phyloP scores from a whole-genome alignment of 2,329 filamentous ascomycete species.

The Cytospora chrysosperma region DNA sequence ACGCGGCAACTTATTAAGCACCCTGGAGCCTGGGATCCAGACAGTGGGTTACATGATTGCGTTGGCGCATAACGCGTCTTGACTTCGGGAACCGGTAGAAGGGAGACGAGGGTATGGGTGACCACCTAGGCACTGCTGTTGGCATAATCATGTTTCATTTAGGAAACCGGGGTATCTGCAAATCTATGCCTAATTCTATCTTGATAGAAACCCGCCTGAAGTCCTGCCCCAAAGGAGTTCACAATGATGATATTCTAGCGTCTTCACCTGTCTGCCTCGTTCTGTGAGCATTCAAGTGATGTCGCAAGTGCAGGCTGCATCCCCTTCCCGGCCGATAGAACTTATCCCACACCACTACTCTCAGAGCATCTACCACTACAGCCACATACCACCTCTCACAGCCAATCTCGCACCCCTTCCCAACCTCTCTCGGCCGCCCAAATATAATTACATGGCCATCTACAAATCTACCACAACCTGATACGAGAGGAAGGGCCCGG shows the following conservation, averaged over 20 bases:
- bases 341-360: too few relatives aligned
- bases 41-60: not conserved
- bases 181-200: not conserved
- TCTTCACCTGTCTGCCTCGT: not conserved
- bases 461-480: conserved; percentile 14
- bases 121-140: not conserved
- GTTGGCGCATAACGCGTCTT: not conserved
- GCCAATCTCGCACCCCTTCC: too few relatives aligned
- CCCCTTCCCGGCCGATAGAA: not conserved
- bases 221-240: too few relatives aligned
- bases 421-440: not conserved
- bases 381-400: too few relatives aligned
- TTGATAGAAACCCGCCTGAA: not conserved
- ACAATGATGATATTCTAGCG: not conserved
- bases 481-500: conserved; percentile 10
- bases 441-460: not conserved
- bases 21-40: not conserved
- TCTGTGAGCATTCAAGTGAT: not conserved
- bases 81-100: not conserved
- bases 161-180: not conserved
- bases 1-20: not conserved
- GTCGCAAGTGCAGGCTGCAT: too few relatives aligned
- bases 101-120: not conserved
- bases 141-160: not conserved
- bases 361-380: too few relatives aligned